Evolutionary conservation across 345 rosid genomes (phyloP), one percentile per base, ranked within the genome.

Genomic region (Stellera chamaejasme): DNA sequence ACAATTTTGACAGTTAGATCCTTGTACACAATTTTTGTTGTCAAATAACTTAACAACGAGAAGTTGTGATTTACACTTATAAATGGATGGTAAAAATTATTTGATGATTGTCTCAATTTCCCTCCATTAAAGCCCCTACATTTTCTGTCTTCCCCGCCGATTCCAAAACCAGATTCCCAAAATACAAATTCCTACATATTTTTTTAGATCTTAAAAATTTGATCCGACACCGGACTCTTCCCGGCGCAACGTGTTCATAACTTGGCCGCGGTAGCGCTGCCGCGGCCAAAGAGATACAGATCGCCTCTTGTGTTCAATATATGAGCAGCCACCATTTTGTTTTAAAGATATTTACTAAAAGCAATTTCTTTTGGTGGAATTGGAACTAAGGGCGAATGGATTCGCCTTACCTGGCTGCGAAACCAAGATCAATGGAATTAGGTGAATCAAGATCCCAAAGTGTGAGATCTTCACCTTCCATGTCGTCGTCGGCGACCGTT

Each of bases 231-330:
- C 23, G 59, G 10, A 2, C 49, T 48, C 55, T 11, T 10, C 46
- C 66, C 64, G 28, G 50, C 39, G 9, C 39, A 32, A n/a, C 26
- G 39, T 58, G 43, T 50, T 48, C 50, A 58, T 55, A n/a, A 50
- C 72, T 69, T 51, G 80, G 78, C 80, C 80, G 83, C 73, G 69
- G 44, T 57, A 65, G 65, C 51, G 43, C 65, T 25, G 66, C 65
- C 44, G 75, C 72, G 69, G 79, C 75, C 79, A 52, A 25, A 5
- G 49, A 56, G 32, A 13, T 28, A 51, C 57, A 2, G 6, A 39
- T 19, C 48, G 43, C 19, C 55, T 32, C 39, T 51, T 0, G 39
- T 32, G 52, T 14, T 54, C 39, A 12, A 55, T 52, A 49, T 43
- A 48, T 16, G 27, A 50, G 56, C 48, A 19, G 23, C 23, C 23